Evolutionary conservation across 2,329 filamentous ascomycete genomes (phyloP).

Genomic region (Fusarium incarnatum): DNA sequence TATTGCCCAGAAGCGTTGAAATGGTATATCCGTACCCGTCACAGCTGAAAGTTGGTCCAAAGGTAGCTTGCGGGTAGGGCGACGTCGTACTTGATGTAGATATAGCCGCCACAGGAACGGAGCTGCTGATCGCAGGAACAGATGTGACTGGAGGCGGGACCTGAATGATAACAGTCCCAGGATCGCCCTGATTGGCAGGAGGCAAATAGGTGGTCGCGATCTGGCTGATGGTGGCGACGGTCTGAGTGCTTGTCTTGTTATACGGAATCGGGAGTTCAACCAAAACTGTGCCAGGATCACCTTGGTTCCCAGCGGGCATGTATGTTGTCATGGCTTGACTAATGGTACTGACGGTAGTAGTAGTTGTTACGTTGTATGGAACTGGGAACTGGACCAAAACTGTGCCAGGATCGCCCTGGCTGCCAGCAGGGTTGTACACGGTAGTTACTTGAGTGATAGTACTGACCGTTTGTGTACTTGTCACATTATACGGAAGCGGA

Average conservation of each 20-base stretch:
- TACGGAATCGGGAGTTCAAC: slow-evolving; percentile 17
- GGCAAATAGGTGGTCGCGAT: slow-evolving; percentile 9
- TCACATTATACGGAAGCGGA: slow-evolving; percentile 16
- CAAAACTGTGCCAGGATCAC: slow-evolving; percentile 18
- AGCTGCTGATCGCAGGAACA: too few species aligned
- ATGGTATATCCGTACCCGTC: slow-evolving; percentile 3
- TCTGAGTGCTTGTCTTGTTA: slow-evolving; percentile 6
- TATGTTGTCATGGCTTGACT: slow-evolving; percentile 10
- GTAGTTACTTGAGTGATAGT: slow-evolving; percentile 8
- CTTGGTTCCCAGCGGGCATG: slow-evolving; percentile 3
- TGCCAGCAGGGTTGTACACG: slow-evolving; percentile 3
- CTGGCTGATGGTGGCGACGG: neutral
- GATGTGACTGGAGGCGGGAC: slow-evolving; percentile 1
- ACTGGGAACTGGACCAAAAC: slow-evolving; percentile 4
- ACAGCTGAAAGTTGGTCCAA: slow-evolving; percentile 1
- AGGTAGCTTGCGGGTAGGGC: neutral
- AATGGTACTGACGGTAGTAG: slow-evolving; percentile 7
- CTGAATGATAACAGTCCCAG: slow-evolving; percentile 12
- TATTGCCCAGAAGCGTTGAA: slow-evolving; percentile 2
- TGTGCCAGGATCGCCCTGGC: slow-evolving; percentile 18
- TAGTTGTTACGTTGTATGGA: slow-evolving; percentile 8
- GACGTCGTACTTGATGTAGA: too few species aligned
- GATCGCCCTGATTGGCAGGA: slow-evolving; percentile 12
- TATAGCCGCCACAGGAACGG: too few species aligned
- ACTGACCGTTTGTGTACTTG: neutral